phyloP scores from a whole-genome alignment of 2,329 filamentous ascomycete species.

The Chaetomiaceae sp. region DNA sequence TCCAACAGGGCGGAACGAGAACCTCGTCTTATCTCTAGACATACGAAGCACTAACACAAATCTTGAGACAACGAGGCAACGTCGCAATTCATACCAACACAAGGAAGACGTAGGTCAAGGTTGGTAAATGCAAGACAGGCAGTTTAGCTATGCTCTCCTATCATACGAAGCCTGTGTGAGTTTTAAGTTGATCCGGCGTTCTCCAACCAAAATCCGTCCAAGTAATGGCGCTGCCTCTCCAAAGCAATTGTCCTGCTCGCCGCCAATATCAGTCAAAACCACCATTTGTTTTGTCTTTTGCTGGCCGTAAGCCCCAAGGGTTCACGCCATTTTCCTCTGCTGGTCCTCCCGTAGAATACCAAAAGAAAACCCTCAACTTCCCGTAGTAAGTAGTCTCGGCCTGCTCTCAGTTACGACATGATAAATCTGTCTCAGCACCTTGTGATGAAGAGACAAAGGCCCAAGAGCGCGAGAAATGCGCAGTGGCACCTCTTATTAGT shows the following conservation, averaged over 20 bases:
- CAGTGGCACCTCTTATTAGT: slow-evolving; percentile 16
- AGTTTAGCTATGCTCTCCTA: slow-evolving; percentile 1
- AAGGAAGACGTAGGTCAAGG: neutral
- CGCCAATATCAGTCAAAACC: slow-evolving; percentile 8
- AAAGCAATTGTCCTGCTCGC: slow-evolving; percentile 14
- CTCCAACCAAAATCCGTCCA: slow-evolving; percentile 12
- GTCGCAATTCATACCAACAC: neutral
- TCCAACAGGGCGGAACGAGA: no score
- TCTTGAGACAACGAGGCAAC: no score
- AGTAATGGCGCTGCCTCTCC: slow-evolving; percentile 13
- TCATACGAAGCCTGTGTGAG: slow-evolving; percentile 2
- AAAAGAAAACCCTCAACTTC: neutral
- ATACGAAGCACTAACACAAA: no score
- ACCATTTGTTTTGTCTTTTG: neutral
- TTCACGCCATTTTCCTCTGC: neutral
- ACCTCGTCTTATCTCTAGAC: no score
- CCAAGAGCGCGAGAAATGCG: neutral
- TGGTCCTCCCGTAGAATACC: neutral
- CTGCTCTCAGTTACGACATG: neutral
- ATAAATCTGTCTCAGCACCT: neutral
- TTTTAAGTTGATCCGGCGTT: neutral
- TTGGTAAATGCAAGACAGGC: neutral
- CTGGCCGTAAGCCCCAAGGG: no score
- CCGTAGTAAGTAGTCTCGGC: neutral
- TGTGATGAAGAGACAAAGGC: neutral